Evolutionary conservation across 2,329 filamentous ascomycete genomes (phyloP).

Genomic region (Helotiales sp.): DNA sequence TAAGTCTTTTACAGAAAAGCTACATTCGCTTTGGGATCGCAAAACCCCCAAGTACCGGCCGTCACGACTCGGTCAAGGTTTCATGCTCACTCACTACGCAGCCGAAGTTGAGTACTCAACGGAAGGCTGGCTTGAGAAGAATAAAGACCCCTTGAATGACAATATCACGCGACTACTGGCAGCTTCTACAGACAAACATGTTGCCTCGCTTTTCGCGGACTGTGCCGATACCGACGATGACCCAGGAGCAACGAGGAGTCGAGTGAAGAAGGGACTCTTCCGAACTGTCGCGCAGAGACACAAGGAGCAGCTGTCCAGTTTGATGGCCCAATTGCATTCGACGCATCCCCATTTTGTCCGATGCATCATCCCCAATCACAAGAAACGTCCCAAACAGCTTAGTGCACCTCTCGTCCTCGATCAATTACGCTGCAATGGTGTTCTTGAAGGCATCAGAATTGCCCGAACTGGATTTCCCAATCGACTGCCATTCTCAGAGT

Average conservation of each 20-base stretch:
- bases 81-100: slow-evolving; percentile 95
- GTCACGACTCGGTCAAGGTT: slow-evolving; percentile 85
- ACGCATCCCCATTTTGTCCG: slow-evolving; percentile 98
- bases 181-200: slow-evolving; percentile 76
- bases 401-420: slow-evolving; percentile 91
- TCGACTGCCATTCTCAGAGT: slow-evolving; percentile 86
- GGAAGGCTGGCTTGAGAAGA: slow-evolving; percentile 95
- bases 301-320: slow-evolving; percentile 95
- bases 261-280: slow-evolving; percentile 97
- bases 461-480: slow-evolving; percentile 97
- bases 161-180: slow-evolving; percentile 90
- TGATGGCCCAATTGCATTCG: slow-evolving; percentile 92
- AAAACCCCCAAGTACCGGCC: slow-evolving; percentile 92
- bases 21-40: slow-evolving; percentile 95
- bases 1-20: slow-evolving; percentile 93
- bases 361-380: slow-evolving; percentile 97
- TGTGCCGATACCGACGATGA: slow-evolving; percentile 83
- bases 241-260: slow-evolving; percentile 63
- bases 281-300: slow-evolving; percentile 94
- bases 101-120: slow-evolving; percentile 98
- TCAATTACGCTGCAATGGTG: slow-evolving; percentile 97
- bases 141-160: slow-evolving; percentile 97
- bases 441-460: slow-evolving; percentile 97
- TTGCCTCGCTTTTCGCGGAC: slow-evolving; percentile 83
- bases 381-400: slow-evolving; percentile 93